Base-by-base conservation (phyloP, 2,329 filamentous ascomycete genomes). In the Spiromastix sp. region DNA sequence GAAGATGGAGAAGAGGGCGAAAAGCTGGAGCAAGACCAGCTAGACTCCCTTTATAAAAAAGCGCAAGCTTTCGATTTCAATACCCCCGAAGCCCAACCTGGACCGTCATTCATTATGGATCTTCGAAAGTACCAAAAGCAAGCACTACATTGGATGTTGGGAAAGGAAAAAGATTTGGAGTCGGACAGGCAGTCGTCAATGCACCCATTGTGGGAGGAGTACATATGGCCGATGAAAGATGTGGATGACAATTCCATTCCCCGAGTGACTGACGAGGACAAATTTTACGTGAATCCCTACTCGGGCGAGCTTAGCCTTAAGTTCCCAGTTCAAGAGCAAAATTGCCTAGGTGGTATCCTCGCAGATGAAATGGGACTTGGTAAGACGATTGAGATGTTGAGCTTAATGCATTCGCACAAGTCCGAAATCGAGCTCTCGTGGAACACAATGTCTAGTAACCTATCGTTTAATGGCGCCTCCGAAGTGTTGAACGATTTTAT, bases 371-470 rank as follows among this genome's bases (percentile, higher is more conserved):
- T 98, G 91, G 91, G 91, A 30, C 68, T 98, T 2, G 91, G 91
- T 21, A 98, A 98, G 64, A 98, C 91, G 0, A 96, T 98, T 35
- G 89, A 98, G 54, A 96, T 98, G 86, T 74, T 98, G 42, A 91
- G 85, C 59, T 66, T 98, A 32, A 74, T 98, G 4, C 91, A 98
- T 55, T 76, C 84, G 0, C 84, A 96, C 54, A 77, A 74, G 42
- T 79, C 77, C 3, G 68, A 79, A 15, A 52, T 57, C 7, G 18
- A 26, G 6, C 19, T 30, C 15, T 13, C 27, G 15, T 17, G 18
- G 4, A 19, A 30, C 24, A 17, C 30, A 11, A 12, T 5, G 5
- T 19, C 22, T 6, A 10, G 17, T 10, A 11, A 17, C n/a, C 12
- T 8, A 4, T 8, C 16, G 6, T 7, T 7, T n/a, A 7, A 7